Base-by-base conservation (phyloP, 331 rosid genomes). In the Stylosanthes scabra region DNA sequence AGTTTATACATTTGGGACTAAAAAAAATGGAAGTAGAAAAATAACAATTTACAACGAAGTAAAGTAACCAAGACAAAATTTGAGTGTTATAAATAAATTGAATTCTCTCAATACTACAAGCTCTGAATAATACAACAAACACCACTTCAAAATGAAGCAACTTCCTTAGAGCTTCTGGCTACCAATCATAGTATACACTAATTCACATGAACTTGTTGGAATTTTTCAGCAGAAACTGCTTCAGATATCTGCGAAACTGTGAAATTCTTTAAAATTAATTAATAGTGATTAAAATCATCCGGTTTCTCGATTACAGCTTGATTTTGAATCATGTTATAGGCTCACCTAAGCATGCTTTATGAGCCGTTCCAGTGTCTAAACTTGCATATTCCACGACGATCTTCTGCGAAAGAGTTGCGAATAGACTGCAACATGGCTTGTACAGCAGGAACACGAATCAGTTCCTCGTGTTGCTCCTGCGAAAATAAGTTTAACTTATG, bases 301-400 rank as follows among this genome's bases (percentile, higher is more conserved):
- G n/a, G 46, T 42, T 67, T 59, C 57, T 47, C 45, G 37, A 42
- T 60, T 28, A 50, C 14, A 28, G 11, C 28, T 41, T 70, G 12
- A 78, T 66, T 28, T 44, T 29, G 27, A 51, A 52, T 25, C 44
- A 39, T 56, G 25, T 47, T 6, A 44, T 14, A 13, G 63, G 51
- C 67, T 70, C 25, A 68, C 67, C 57, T 47, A 20, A 41, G 51
- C 74, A 77, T 67, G 73, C 72, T 80, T 89, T 74, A 85, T 49
- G 86, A 75, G 85, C 70, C 71, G 75, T 52, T 86, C 91, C 96
- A 84, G 41, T 69, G 68, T 73, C 93, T 86, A 83, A 64, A 87
- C 74, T 86, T 93, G 91, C 97, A 87, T 63, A 90, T 80, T 77
- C 97, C 96, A 15, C 97, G 89, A 6, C 93, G 85, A 40, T 76